Evolutionary conservation across 2,329 filamentous ascomycete genomes (phyloP).

Genomic region (Claviceps monticola): DNA sequence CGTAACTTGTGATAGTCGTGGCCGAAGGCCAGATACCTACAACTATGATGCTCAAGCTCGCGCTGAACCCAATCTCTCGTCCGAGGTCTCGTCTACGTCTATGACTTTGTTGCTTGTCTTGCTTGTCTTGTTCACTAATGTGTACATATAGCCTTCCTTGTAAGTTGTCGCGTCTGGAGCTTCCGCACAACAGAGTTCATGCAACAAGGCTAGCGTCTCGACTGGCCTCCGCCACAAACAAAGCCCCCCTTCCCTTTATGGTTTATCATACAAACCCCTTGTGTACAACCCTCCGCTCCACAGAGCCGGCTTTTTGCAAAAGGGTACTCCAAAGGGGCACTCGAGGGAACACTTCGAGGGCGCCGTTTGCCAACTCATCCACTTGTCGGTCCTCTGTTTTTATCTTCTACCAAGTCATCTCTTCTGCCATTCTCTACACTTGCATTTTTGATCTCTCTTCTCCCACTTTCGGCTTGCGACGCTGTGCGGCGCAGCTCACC

Average conservation of each 20-base stretch:
- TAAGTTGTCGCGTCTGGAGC: background rate
- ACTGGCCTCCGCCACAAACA: background rate
- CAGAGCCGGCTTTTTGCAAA: background rate
- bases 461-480: slow-evolving; percentile 1
- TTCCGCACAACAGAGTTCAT: background rate
- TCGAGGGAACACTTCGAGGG: background rate
- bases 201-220: background rate
- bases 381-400: background rate
- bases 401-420: background rate
- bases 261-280: background rate
- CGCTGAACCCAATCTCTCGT: too few species aligned
- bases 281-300: background rate
- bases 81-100: too few species aligned
- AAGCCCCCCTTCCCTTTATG: background rate
- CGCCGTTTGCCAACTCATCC: background rate
- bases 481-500: slow-evolving; percentile 2
- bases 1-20: too few species aligned
- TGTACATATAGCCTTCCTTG: too few species aligned
- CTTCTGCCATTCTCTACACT: slow-evolving; percentile 1
- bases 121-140: too few species aligned
- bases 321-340: background rate
- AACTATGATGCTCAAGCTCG: too few species aligned
- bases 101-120: too few species aligned
- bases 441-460: background rate
- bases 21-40: too few species aligned